phyloP scores from a whole-genome alignment of 1,284 basidiomycete species.

The Ceratobasidium papillatum region DNA sequence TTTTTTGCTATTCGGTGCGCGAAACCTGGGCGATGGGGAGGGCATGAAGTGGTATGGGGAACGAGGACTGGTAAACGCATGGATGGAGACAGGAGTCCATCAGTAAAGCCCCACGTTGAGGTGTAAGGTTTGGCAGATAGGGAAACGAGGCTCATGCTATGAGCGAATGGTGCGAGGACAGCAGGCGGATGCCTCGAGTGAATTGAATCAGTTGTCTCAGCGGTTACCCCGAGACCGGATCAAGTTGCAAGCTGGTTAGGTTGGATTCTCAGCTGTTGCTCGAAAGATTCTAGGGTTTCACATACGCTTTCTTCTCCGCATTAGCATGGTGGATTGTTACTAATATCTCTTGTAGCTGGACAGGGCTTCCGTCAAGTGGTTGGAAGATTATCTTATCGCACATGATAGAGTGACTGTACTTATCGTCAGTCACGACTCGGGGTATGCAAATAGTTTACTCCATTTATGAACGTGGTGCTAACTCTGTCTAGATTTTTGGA shows the following conservation, averaged over 20 bases:
- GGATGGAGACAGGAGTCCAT: not conserved
- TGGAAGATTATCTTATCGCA: conserved; percentile 87
- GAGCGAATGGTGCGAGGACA: not conserved
- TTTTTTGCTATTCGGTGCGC: conserved; percentile 31
- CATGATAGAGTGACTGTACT: conserved; percentile 90
- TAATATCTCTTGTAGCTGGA: conserved; percentile 70
- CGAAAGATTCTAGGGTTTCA: not conserved
- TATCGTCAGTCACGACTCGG: conserved; percentile 97
- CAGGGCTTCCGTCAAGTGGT: conserved; percentile 89
- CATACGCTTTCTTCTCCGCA: not conserved
- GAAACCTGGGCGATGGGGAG: not conserved
- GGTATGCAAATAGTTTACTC: conserved; percentile 60
- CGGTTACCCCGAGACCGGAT: not conserved
- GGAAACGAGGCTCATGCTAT: not conserved
- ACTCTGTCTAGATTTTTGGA: conserved; percentile 80
- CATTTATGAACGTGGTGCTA: conserved; percentile 3
- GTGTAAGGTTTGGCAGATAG: not conserved
- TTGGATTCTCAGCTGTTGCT: not conserved
- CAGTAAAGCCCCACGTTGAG: not conserved
- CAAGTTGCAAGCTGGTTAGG: not conserved
- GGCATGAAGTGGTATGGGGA: not conserved
- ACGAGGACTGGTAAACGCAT: not conserved
- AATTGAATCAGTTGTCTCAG: conserved; percentile 44
- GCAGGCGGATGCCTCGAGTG: conserved; percentile 37
- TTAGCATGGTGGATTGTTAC: conserved; percentile 3